A percentile compares a stretch with the other conserved stretches of the same genome.
These are phyloP conservation scores for Colletotrichum musicola DNA, from an alignment of 2,329 filamentous ascomycete genomes.

Conservation along the genomic window DNA sequence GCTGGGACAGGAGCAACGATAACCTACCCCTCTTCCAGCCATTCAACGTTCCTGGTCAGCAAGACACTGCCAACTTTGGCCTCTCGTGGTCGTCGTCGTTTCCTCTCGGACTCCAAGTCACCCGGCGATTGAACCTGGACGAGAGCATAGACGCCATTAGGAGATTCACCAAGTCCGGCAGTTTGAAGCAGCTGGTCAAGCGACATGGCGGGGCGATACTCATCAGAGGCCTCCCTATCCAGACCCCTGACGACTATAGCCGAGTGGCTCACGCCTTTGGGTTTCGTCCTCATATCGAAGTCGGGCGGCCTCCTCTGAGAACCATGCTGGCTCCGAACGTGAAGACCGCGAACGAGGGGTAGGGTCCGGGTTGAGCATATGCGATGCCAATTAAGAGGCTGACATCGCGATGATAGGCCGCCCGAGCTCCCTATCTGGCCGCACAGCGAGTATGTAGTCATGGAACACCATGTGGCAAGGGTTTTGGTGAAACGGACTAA, in stretches of 20 bases:
- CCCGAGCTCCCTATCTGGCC: constrained; percentile 55
- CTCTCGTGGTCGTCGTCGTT: constrained; percentile 42
- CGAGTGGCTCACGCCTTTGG: constrained; percentile 51
- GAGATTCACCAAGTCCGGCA: constrained; percentile 43
- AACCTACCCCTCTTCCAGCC: constrained; percentile 12
- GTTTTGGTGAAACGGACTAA: background rate
- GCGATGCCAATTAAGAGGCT: background rate
- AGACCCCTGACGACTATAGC: constrained; percentile 49
- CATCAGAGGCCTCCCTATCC: constrained; percentile 49
- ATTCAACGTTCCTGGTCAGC: constrained; percentile 43
- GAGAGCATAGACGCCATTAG: constrained; percentile 39
- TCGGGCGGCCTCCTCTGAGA: constrained; percentile 49
- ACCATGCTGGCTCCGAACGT: constrained; percentile 51
- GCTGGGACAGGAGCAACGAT: too few species aligned
- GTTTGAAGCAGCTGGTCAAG: constrained; percentile 43
- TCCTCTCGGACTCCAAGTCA: constrained; percentile 42
- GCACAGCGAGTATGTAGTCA: constrained; percentile 46
- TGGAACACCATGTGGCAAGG: background rate
- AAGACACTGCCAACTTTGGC: constrained; percentile 41
- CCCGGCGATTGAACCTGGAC: constrained; percentile 12
- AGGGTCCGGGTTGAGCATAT: background rate
- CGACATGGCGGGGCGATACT: constrained; percentile 50
- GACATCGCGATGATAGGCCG: constrained; percentile 36
- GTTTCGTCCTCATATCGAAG: constrained; percentile 49
- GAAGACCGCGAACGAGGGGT: constrained; percentile 53